A percentile compares a stretch with the other conserved stretches of the same genome.
These are phyloP conservation scores for Quercus ilex DNA, from an alignment of 306 rosid species.

Conservation along the genomic window DNA sequence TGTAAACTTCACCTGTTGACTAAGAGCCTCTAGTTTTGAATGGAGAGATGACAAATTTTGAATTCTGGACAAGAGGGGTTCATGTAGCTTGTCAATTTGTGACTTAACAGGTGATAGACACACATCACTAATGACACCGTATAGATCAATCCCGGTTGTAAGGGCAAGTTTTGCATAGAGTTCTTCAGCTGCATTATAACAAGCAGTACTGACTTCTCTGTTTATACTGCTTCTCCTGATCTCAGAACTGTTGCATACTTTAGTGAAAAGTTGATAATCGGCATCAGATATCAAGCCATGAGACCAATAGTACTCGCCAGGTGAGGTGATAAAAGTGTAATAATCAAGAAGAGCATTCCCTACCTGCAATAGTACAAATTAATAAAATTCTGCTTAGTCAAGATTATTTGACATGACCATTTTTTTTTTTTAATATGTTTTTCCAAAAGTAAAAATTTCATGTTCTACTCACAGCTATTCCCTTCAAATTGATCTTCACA, in stretches of 20 bases:
- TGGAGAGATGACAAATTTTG: neutral
- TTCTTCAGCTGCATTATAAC: neutral
- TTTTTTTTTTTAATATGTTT: neutral
- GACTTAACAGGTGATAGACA: neutral
- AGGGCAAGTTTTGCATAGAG: too few relatives aligned
- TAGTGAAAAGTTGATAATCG: slow-evolving; percentile 9
- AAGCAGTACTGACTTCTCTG: neutral
- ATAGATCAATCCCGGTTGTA: too few relatives aligned
- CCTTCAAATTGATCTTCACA: slow-evolving; percentile 31
- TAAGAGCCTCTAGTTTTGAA: neutral
- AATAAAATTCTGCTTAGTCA: neutral
- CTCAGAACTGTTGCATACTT: slow-evolving; percentile 25
- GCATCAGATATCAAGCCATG: slow-evolving; percentile 32
- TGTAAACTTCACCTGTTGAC: neutral
- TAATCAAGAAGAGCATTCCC: slow-evolving; percentile 39
- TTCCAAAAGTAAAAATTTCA: neutral
- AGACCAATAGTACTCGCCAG: slow-evolving; percentile 32
- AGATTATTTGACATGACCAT: neutral
- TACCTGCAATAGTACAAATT: slow-evolving; percentile 20
- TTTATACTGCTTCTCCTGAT: neutral
- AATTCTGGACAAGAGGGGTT: neutral
- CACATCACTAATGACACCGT: neutral
- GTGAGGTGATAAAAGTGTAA: slow-evolving; percentile 19
- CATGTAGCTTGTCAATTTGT: neutral
- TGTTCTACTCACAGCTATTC: slow-evolving; percentile 36